Base-by-base conservation (phyloP, 768 basidiomycete species). In the Tricholoma sp. region DNA sequence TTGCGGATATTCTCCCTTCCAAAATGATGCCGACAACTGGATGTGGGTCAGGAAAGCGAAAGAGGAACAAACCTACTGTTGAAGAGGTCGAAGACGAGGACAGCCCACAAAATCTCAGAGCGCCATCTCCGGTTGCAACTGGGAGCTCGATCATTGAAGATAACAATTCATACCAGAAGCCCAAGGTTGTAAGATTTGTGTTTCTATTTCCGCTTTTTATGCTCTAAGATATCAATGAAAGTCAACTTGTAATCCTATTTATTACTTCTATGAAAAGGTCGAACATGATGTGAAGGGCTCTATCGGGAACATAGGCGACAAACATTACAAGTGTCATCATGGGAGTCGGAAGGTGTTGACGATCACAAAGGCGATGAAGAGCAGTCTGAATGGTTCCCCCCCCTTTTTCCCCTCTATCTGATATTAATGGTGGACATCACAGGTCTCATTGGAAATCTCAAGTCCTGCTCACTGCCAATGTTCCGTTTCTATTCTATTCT, bases 291-390 rank as follows among this genome's bases (percentile, higher is more conserved):
- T 53, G 4, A 31, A 55, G 2, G 63, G 65, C 6, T 34, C 28
- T 5, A 12, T 49, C 15, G 56, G 63, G 12, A 52, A 57, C 12
- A 24, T 45, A 13, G 63, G 65, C 17, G 59, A 64, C 57, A 63
- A 58, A 34, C 63, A 66, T 54, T 66, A 59, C 57, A 47, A 55
- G 29, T 66, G 65, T 45, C 57, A 44, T 54, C 65, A 64, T 53
- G 59, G 65, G 6, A 50, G 50, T 28, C 17, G 34, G 17, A 63
- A 61, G 49, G 54, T 63, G 12, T 32, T 63, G 11, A 65, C 58
- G 10, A 44, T 65, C 12, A 61, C 57, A 10, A 51, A 47, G 42
- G 50, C 37, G 1, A 58, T 58, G 61, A 57, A 58, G 31, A 52
- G 52, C 31, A 53, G 39, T 17, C 34, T 62, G 7, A 57, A 54